Evolutionary conservation across 495 filamentous ascomycete genomes (phyloP).

Genomic region (Lasiosphaeria ovina): DNA sequence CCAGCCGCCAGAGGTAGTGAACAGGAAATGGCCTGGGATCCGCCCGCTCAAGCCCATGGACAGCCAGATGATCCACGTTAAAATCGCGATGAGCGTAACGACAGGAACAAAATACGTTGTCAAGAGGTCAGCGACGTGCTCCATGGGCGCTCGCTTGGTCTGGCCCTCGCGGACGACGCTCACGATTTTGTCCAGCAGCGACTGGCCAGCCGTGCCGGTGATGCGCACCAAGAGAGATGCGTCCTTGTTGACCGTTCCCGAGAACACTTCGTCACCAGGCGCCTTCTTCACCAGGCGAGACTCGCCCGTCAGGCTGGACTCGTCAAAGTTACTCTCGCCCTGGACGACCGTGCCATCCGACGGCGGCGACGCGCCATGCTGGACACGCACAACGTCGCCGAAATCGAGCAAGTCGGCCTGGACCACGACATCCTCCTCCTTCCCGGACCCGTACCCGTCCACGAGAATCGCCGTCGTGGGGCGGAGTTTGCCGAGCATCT

Average conservation of each 20-base stretch:
- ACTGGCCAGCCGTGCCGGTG: conserved; percentile 68
- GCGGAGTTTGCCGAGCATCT: conserved; percentile 71
- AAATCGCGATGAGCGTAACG: conserved; percentile 75
- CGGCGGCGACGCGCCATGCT: conserved; percentile 79
- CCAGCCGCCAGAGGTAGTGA: conserved; percentile 70
- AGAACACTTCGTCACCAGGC: conserved; percentile 69
- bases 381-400: conserved; percentile 74
- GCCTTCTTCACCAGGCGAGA: conserved; percentile 71
- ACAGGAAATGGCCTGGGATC: conserved; percentile 66
- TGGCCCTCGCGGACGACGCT: conserved; percentile 88
- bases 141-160: conserved; percentile 80
- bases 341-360: conserved; percentile 71
- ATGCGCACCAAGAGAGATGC: conserved; percentile 67
- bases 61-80: conserved; percentile 84
- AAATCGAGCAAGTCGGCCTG: conserved; percentile 76
- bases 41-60: conserved; percentile 65
- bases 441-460: conserved; percentile 36
- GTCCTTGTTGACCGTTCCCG: conserved; percentile 83
- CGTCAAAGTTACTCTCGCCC: conserved; percentile 73
- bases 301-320: conserved; percentile 89
- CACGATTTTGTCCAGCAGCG: conserved; percentile 92
- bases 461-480: conserved; percentile 77
- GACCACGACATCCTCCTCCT: conserved; percentile 42
- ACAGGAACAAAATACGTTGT: conserved; percentile 88
- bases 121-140: conserved; percentile 77